Conservation (phyloP, 2,329 filamentous ascomycete species). For the Domatiomyces globalis region DNA sequence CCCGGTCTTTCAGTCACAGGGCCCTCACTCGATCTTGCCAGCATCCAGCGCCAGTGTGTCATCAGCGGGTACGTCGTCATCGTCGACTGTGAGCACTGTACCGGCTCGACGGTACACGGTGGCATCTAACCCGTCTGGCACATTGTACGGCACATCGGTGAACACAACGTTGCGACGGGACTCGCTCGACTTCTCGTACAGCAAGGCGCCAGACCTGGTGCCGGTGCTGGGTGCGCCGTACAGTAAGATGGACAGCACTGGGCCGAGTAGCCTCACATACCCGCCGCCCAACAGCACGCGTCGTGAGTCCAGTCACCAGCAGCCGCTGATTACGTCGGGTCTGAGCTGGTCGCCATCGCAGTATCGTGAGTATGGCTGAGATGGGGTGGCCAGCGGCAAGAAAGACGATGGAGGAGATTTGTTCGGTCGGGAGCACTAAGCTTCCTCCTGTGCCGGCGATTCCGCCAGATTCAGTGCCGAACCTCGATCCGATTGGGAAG, state of each 20-base stretch:
- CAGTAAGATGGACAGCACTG: slow-evolving; percentile 11
- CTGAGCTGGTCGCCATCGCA: background rate
- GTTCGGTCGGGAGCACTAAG: slow-evolving; percentile 42
- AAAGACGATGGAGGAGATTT: slow-evolving; percentile 60
- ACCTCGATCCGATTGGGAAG: slow-evolving; percentile 53
- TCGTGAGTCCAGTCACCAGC: slow-evolving; percentile 6
- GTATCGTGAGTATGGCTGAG: slow-evolving; percentile 12
- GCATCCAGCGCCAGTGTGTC: background rate
- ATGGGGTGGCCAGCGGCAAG: slow-evolving; percentile 2
- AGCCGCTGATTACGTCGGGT: background rate
- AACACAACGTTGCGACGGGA: slow-evolving; percentile 12
- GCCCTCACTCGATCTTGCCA: slow-evolving; percentile 12
- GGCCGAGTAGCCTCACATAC: slow-evolving; percentile 10
- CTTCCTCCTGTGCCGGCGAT: slow-evolving; percentile 36
- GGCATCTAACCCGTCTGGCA: background rate
- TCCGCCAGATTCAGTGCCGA: slow-evolving; percentile 37
- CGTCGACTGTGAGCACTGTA: background rate
- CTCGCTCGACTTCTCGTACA: slow-evolving; percentile 12
- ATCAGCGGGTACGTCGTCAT: background rate
- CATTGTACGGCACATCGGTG: background rate
- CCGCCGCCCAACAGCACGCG: slow-evolving; percentile 7
- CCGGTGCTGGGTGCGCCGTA: slow-evolving; percentile 17
- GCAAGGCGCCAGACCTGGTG: slow-evolving; percentile 13
- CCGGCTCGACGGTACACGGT: background rate
- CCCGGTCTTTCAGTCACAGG: slow-evolving; percentile 57